Evolutionary conservation across 768 basidiomycete genomes (phyloP), one percentile per base, ranked within the genome.

Genomic region (Mycena filopes): DNA sequence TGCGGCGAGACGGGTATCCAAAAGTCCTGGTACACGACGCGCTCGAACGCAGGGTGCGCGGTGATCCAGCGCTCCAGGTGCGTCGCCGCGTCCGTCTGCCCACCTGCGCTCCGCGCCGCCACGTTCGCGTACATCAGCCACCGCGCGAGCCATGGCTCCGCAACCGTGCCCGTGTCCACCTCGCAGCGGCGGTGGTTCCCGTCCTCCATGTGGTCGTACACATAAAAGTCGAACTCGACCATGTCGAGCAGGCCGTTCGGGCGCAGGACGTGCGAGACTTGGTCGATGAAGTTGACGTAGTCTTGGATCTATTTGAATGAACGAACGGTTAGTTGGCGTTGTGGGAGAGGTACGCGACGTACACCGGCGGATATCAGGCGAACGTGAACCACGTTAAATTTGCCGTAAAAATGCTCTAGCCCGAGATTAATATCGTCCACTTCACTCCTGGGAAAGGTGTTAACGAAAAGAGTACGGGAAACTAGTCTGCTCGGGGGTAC

Each of bases 341-440:
- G n/a, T n/a, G 69, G 55, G 51, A 25, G 48, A 63, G 43, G 41
- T 61, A 41, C 29, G 50, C n/a, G 10, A 80, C 90, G 73, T 71
- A 93, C 92, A 41, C 93, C 93, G 23, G 90, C 87, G 4, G 88
- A 83, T 60, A 94, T 84, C 41, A 93, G 83, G 25, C 89, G 87
- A 38, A 86, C 85, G 71, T 93, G 92, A 0, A 90, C 90, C 18
- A 90, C 89, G 70, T 94, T 84, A 77, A 93, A 94, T 63, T 89
- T 84, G 15, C 88, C 88, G 71, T 90, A 92, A 74, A 88, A 93
- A 77, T 94, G 93, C 69, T 93, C 91, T 23, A 94, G 79, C 3
- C 93, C 92, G 20, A 93, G 85, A 76, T 94, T 94, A 73, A 94
- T 88, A 73, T 94, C 93, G 73, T 94, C 93, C 9, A 93, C 85